Conservation (phyloP, 257 asterid species). For the Ajuga chamaepitys region DNA sequence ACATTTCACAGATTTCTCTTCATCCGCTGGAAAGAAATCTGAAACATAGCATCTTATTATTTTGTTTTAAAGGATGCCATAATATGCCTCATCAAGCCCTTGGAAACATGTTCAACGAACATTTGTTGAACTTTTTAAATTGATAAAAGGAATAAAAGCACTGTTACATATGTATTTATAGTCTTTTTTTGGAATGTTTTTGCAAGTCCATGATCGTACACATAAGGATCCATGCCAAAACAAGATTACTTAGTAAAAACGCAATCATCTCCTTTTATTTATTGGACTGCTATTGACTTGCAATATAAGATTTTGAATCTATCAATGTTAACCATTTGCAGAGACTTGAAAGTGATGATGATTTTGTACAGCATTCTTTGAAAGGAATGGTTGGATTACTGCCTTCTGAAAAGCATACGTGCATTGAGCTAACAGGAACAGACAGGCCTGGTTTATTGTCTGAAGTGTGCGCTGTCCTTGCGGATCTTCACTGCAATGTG, state of each 20-base stretch:
- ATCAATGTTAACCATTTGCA: constrained; percentile 16
- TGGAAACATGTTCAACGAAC: not conserved
- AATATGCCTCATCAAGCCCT: not conserved
- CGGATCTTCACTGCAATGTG: constrained; percentile 64
- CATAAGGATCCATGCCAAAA: not conserved
- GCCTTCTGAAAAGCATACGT: constrained; percentile 63
- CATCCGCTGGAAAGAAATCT: not conserved
- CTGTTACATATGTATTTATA: not conserved
- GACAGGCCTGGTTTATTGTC: constrained; percentile 81
- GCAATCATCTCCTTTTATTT: not conserved
- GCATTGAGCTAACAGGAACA: constrained; percentile 65
- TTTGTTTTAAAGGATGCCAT: not conserved
- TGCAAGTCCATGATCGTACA: not conserved
- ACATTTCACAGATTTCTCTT: not conserved
- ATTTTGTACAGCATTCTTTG: constrained; percentile 33
- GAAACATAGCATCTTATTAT: not conserved
- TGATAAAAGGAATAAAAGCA: not conserved
- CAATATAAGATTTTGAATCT: not conserved
- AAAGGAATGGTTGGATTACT: constrained; percentile 55
- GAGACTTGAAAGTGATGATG: constrained; percentile 59
- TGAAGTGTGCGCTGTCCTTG: constrained; percentile 71
- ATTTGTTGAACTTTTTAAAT: not conserved
- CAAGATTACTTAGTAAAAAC: not conserved
- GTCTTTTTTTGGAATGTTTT: not conserved
- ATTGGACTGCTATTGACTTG: not conserved